Conservation (phyloP, 2,329 filamentous ascomycete genomes). For the Microdochium bolleyi region DNA sequence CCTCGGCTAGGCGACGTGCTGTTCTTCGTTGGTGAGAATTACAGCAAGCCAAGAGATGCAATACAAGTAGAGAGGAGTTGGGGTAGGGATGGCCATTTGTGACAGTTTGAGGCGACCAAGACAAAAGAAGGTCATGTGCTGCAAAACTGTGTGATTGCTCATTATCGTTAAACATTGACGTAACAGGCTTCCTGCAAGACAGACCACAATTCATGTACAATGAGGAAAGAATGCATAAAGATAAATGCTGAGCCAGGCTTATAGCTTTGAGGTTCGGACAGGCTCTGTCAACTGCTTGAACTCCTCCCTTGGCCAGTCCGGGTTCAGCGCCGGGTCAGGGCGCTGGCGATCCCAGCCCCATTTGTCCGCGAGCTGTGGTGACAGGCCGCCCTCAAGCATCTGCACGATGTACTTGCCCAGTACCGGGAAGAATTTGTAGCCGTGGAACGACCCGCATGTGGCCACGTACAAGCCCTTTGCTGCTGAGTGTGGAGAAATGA, state of each 20-base stretch:
- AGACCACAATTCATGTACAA: too few relatives aligned
- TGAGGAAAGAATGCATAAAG: too few relatives aligned
- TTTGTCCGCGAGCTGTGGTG: conserved; percentile 31
- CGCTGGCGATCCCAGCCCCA: conserved; percentile 55
- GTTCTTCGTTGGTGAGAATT: too few relatives aligned
- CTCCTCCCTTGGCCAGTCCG: conserved; percentile 49
- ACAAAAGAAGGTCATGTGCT: too few relatives aligned
- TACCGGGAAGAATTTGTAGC: conserved; percentile 60
- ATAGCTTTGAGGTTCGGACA: conserved; percentile 16
- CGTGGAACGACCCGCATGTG: conserved; percentile 58
- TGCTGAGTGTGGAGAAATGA: conserved; percentile 49
- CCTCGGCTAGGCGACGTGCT: too few relatives aligned
- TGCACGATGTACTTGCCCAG: conserved; percentile 55
- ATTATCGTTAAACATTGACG: too few relatives aligned
- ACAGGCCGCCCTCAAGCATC: conserved; percentile 39
- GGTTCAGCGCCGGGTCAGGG: conserved; percentile 41
- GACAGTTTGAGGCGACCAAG: too few relatives aligned
- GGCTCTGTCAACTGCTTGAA: conserved; percentile 38
- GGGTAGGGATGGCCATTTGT: too few relatives aligned
- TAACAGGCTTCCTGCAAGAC: too few relatives aligned
- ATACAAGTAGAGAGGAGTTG: too few relatives aligned
- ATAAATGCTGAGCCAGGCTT: conserved; percentile 20
- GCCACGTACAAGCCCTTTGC: conserved; percentile 50
- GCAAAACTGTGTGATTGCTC: too few relatives aligned
- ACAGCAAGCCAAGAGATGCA: too few relatives aligned